These are phyloP conservation scores for Bullera alba DNA, from an alignment of 768 basidiomycete genomes.

Conservation along the genomic window DNA sequence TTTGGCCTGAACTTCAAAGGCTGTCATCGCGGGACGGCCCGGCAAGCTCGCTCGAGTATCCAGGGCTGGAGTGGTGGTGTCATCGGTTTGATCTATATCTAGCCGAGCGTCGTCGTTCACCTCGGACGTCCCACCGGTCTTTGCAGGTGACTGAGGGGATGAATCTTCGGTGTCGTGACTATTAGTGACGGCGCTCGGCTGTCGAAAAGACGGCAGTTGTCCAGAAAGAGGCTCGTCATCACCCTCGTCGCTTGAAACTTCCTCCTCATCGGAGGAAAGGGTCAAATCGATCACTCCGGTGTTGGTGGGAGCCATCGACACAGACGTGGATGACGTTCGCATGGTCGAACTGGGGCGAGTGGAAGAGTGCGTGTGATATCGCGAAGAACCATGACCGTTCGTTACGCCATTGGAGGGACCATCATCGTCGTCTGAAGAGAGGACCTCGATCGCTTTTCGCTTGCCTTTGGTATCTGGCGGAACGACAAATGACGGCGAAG, in stretches of 20 bases:
- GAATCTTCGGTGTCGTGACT: slow-evolving; percentile 28
- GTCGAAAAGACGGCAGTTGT: slow-evolving; percentile 23
- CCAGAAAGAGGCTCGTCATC: slow-evolving; percentile 2
- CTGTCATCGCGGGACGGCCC: too few species aligned
- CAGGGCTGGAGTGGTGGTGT: too few species aligned
- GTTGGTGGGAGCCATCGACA: slow-evolving; percentile 8
- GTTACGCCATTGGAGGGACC: slow-evolving; percentile 9
- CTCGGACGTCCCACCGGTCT: background rate
- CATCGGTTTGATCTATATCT: background rate
- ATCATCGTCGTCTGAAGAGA: slow-evolving; percentile 29
- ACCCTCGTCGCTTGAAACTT: too few species aligned
- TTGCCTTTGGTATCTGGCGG: slow-evolving; percentile 16
- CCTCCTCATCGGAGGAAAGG: slow-evolving; percentile 22
- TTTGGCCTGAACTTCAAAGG: too few species aligned
- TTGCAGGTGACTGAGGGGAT: background rate
- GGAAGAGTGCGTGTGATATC: slow-evolving; percentile 3
- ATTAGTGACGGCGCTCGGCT: slow-evolving; percentile 26
- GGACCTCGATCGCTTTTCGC: slow-evolving; percentile 26
- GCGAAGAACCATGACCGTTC: background rate
- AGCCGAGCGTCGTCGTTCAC: background rate
- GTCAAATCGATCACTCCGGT: slow-evolving; percentile 30
- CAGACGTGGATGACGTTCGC: slow-evolving; percentile 4
- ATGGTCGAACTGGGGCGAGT: slow-evolving; percentile 1
- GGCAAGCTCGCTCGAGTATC: too few species aligned
- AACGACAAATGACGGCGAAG: background rate